Percentiles rank a stretch among this genome's conserved stretches.
Conservation (phyloP, 495 filamentous ascomycete genomes). For the Penicillium waksmanii region DNA sequence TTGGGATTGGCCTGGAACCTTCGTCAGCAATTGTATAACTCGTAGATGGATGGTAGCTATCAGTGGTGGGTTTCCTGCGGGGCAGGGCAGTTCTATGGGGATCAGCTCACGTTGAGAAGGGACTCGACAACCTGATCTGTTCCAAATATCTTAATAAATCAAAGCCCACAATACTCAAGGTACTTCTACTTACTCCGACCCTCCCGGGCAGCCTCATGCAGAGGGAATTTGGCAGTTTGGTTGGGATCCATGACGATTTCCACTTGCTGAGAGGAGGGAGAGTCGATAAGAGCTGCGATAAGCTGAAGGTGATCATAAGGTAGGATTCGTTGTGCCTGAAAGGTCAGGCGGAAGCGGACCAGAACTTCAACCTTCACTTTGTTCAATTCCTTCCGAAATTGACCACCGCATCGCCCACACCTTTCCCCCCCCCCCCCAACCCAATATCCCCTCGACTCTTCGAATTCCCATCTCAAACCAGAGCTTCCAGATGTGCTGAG, state of each 20-base stretch:
- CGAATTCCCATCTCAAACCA: neutral
- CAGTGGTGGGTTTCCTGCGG: slow-evolving; percentile 32
- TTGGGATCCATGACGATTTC: slow-evolving; percentile 43
- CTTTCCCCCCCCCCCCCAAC: slow-evolving; percentile 11
- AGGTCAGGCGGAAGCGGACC: slow-evolving; percentile 16
- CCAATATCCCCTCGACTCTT: neutral
- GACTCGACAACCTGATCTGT: slow-evolving; percentile 73
- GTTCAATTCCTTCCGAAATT: slow-evolving; percentile 15
- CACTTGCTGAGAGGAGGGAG: slow-evolving; percentile 1
- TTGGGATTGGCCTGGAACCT: slow-evolving; percentile 72
- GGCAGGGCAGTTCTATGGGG: slow-evolving; percentile 33
- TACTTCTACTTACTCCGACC: slow-evolving; percentile 68
- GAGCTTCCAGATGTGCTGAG: slow-evolving; percentile 7
- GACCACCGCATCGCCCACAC: slow-evolving; percentile 7
- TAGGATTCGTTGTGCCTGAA: slow-evolving; percentile 20
- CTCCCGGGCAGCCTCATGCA: slow-evolving; percentile 88
- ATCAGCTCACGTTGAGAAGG: slow-evolving; percentile 64
- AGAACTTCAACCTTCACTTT: slow-evolving; percentile 1
- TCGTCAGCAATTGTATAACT: slow-evolving; percentile 12
- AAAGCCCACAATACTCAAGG: slow-evolving; percentile 4
- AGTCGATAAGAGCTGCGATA: slow-evolving; percentile 38
- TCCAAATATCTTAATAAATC: slow-evolving; percentile 13
- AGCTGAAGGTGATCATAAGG: slow-evolving; percentile 20
- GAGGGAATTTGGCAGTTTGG: slow-evolving; percentile 67
- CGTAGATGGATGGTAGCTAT: slow-evolving; percentile 3